A percentile compares a stretch with the other conserved stretches of the same genome.
Conservation (phyloP, 306 rosid species). For the Lathyrus tuberosus region DNA sequence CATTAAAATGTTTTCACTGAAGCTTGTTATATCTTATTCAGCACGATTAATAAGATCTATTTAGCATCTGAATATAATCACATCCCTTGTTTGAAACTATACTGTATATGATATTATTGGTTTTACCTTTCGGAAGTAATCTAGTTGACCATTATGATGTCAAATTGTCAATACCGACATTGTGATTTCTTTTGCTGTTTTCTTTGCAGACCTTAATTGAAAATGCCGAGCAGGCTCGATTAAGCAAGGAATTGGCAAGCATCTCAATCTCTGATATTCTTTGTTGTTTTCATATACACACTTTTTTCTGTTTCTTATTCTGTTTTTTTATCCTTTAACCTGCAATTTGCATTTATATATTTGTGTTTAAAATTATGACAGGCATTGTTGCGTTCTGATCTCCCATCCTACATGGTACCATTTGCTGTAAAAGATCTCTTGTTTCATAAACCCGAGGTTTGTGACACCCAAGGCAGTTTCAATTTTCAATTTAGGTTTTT, state of each 20-base stretch:
- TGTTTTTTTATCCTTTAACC: conserved; percentile 21
- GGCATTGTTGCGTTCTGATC: conserved; percentile 89
- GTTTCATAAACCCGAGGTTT: conserved; percentile 84
- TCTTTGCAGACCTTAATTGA: conserved; percentile 69
- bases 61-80: conserved; percentile 25
- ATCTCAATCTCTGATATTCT: conserved; percentile 30
- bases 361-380: conserved; percentile 47
- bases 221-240: conserved; percentile 81
- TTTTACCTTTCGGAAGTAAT: conserved; percentile 20
- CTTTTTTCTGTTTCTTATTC: background rate
- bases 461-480: conserved; percentile 38
- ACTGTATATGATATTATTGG: background rate
- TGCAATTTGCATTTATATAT: conserved; percentile 31
- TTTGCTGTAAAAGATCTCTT: conserved; percentile 60
- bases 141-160: conserved; percentile 8
- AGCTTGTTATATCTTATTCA: conserved; percentile 22
- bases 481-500: conserved; percentile 23
- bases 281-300: background rate
- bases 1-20: conserved; percentile 15
- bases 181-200: conserved; percentile 34
- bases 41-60: conserved; percentile 33
- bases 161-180: conserved; percentile 3
- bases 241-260: conserved; percentile 95
- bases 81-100: conserved; percentile 3
- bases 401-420: conserved; percentile 94